A percentile compares a stretch with the other conserved stretches of the same genome.
Evolutionary conservation across 1,284 basidiomycete species (phyloP).

Genomic region (Moesziomyces sp.): DNA sequence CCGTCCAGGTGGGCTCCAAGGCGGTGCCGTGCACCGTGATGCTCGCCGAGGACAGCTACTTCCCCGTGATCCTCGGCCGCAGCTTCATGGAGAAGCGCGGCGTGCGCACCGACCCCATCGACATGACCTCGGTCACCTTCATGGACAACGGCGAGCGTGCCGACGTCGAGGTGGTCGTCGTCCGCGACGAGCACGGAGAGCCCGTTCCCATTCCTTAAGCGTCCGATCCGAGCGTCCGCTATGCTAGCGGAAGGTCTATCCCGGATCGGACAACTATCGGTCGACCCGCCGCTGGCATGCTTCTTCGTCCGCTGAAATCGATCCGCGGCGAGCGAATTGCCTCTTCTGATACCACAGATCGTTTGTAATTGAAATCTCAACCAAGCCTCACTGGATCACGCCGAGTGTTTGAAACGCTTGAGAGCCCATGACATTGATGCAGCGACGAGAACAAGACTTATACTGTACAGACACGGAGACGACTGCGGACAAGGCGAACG

Average conservation of each 20-base stretch:
- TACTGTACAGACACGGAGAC: neutral
- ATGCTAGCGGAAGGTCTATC: too few relatives aligned
- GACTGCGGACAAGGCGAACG: neutral
- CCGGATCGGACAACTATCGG: neutral
- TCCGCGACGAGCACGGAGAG: constrained; percentile 66
- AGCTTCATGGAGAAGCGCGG: constrained; percentile 92
- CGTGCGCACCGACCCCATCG: constrained; percentile 73
- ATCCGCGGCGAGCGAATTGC: neutral
- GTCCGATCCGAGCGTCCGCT: neutral
- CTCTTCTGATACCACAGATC: neutral
- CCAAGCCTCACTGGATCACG: neutral
- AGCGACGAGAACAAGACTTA: neutral
- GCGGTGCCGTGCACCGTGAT: constrained; percentile 71
- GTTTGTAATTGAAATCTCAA: neutral
- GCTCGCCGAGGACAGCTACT: constrained; percentile 92
- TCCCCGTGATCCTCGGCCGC: constrained; percentile 93
- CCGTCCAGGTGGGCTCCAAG: constrained; percentile 71
- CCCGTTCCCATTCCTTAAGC: constrained; percentile 64
- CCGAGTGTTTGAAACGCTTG: neutral
- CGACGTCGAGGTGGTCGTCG: constrained; percentile 67
- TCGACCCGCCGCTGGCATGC: too few relatives aligned
- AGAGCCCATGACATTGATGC: neutral
- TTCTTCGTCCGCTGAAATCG: neutral
- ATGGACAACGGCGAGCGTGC: constrained; percentile 89
- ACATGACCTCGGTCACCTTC: constrained; percentile 87